A percentile compares a stretch with the other conserved stretches of the same genome.
Evolutionary conservation across 768 basidiomycete genomes (phyloP).

Genomic region (Russula sp.): DNA sequence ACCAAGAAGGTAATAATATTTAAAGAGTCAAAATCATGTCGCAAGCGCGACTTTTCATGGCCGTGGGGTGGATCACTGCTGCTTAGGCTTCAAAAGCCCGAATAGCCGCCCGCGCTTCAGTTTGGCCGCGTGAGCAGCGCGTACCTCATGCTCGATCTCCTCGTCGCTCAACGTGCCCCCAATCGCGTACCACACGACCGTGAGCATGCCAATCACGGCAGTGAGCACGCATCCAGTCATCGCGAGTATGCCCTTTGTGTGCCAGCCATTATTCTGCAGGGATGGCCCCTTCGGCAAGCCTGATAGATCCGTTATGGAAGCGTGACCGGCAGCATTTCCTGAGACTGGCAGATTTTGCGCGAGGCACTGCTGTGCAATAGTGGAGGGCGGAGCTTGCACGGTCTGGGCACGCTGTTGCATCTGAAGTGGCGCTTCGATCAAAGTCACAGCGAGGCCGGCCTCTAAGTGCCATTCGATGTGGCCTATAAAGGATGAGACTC

Average conservation of each 20-base stretch:
- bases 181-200: conserved; percentile 82
- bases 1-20: not conserved
- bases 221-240: conserved; percentile 77
- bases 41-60: not conserved
- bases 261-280: conserved; percentile 71
- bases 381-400: conserved; percentile 48
- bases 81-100: conserved; percentile 33
- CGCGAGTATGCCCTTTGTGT: conserved; percentile 66
- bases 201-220: conserved; percentile 76
- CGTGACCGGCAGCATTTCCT: conserved; percentile 88
- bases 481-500: conserved; percentile 41
- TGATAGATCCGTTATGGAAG: conserved; percentile 61
- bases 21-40: not conserved
- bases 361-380: conserved; percentile 68
- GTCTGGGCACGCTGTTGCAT: conserved; percentile 52
- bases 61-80: not conserved
- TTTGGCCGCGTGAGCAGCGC: conserved; percentile 56
- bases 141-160: conserved; percentile 74
- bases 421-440: conserved; percentile 77
- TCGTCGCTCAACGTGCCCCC: conserved; percentile 73
- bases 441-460: conserved; percentile 77
- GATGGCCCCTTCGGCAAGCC: conserved; percentile 69
- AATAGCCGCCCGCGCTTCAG: conserved; percentile 50
- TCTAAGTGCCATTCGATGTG: conserved; percentile 88
- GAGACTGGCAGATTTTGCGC: conserved; percentile 53